phyloP scores from a whole-genome alignment of 148 eudicot genomes.

The Vaccinium myrtillus region DNA sequence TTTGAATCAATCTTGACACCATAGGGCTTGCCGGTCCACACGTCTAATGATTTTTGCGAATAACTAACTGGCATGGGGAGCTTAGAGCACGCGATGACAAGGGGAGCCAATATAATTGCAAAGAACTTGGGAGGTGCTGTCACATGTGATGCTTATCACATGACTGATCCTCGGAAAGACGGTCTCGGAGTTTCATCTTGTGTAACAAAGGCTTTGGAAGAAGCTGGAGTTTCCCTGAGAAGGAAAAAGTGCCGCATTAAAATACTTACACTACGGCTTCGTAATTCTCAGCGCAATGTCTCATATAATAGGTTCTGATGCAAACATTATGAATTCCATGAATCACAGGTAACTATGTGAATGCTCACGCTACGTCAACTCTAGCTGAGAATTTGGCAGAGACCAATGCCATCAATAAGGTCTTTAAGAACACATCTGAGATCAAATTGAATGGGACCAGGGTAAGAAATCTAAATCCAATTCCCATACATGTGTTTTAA shows the following conservation, averaged over 20 bases:
- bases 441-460: slow-evolving; percentile 58
- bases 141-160: slow-evolving; percentile 63
- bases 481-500: background rate
- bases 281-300: background rate
- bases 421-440: slow-evolving; percentile 58
- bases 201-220: slow-evolving; percentile 39
- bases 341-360: slow-evolving; percentile 52
- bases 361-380: slow-evolving; percentile 60
- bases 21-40: too few relatives aligned
- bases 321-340: background rate
- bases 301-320: background rate
- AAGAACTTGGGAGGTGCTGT: slow-evolving; percentile 61
- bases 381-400: slow-evolving; percentile 56
- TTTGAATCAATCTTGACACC: too few relatives aligned
- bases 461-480: slow-evolving; percentile 26
- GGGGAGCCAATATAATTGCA: slow-evolving; percentile 57
- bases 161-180: slow-evolving; percentile 56
- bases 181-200: slow-evolving; percentile 62
- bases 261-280: background rate
- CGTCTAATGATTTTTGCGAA: too few relatives aligned
- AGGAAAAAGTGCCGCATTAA: slow-evolving; percentile 23
- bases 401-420: slow-evolving; percentile 52
- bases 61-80: slow-evolving; percentile 30
- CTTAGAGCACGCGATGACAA: slow-evolving; percentile 51
- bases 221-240: slow-evolving; percentile 53